Evolutionary conservation across 2,329 filamentous ascomycete species (phyloP).

Genomic region (Ciborinia camelliae): DNA sequence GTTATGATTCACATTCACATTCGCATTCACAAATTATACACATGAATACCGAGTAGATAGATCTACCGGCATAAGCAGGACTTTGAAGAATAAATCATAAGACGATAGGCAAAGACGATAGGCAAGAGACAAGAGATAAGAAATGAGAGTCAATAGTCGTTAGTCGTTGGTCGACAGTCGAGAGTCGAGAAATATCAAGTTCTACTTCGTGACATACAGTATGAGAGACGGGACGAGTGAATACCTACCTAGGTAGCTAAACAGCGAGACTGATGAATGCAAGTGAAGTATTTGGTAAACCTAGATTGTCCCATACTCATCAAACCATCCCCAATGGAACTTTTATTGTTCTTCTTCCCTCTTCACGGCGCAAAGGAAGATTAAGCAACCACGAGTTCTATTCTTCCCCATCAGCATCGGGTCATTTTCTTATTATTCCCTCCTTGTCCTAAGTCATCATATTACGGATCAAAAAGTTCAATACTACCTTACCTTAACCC

Average conservation of each 20-base stretch:
- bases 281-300: background rate
- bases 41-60: no score
- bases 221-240: background rate
- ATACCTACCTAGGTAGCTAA: no score
- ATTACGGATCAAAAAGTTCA: background rate
- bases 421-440: background rate
- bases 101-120: no score
- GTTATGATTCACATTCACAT: no score
- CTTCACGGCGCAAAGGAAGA: background rate
- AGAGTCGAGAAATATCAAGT: background rate
- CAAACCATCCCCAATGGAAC: background rate
- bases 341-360: no score
- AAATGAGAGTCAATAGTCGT: no score
- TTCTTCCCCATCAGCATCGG: background rate
- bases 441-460: slow-evolving; percentile 2
- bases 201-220: background rate
- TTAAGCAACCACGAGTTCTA: background rate
- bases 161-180: no score
- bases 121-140: no score
- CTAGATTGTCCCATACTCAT: background rate
- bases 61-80: background rate
- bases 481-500: background rate
- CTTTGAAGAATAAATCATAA: background rate
- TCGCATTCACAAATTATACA: no score
- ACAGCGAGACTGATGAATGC: no score